These are phyloP conservation scores for Aureobasidium sp. DNA, from an alignment of 2,329 filamentous ascomycete species.

Conservation along the genomic window DNA sequence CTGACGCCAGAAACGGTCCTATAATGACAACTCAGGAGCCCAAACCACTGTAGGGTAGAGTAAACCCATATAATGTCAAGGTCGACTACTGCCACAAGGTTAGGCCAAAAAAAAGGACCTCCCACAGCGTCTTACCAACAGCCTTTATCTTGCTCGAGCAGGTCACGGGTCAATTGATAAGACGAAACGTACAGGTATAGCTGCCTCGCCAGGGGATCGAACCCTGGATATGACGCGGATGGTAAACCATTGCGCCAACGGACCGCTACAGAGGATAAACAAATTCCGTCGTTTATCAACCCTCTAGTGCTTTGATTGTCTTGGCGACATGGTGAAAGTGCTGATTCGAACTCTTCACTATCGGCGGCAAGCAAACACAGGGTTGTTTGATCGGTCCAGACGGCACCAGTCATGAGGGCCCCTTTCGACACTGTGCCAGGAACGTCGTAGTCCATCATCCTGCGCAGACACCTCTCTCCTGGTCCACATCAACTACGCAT, in stretches of 20 bases:
- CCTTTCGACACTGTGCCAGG: neutral
- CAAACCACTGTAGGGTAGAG: neutral
- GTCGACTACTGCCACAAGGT: neutral
- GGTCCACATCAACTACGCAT: too few relatives aligned
- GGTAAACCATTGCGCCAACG: neutral
- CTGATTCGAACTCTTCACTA: neutral
- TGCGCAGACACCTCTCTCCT: too few relatives aligned
- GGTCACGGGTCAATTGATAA: neutral
- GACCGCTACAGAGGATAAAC: neutral
- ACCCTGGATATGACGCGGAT: neutral
- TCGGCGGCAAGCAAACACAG: neutral
- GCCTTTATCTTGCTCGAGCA: neutral
- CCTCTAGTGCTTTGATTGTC: neutral
- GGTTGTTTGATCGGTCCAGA: neutral
- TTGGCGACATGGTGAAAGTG: neutral
- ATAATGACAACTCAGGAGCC: neutral
- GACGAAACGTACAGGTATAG: neutral
- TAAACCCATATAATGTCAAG: too few relatives aligned
- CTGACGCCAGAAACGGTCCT: neutral
- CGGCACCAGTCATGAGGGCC: neutral
- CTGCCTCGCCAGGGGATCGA: neutral
- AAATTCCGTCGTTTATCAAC: neutral
- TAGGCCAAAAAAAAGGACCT: neutral
- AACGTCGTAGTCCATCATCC: neutral
- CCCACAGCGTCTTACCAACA: neutral